Conservation (phyloP, 1,284 basidiomycete species). For the Bondarzewia mesenterica region DNA sequence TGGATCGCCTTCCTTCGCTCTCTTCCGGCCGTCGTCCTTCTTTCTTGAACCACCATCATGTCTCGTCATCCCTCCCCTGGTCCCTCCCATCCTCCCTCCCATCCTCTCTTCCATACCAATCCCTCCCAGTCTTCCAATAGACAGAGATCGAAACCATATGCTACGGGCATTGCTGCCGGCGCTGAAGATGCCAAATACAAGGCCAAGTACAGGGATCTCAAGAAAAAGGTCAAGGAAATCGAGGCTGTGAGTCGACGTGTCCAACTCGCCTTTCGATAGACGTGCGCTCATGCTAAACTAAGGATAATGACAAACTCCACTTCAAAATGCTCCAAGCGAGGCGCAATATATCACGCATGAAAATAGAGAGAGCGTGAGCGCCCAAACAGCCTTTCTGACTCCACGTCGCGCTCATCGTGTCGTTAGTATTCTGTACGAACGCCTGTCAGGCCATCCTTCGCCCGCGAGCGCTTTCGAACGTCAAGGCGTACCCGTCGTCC, state of each 20-base stretch:
- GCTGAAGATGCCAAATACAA: conserved; percentile 87
- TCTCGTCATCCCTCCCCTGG: conserved; percentile 27
- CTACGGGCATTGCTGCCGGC: conserved; percentile 64
- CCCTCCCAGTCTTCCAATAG: conserved; percentile 21
- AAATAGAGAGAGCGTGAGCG: conserved; percentile 83
- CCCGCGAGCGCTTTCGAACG: conserved; percentile 28
- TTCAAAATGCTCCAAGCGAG: conserved; percentile 77
- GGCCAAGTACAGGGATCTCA: conserved; percentile 85
- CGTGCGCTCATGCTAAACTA: conserved; percentile 11
- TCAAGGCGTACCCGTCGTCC: conserved; percentile 11
- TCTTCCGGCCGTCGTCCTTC: not conserved
- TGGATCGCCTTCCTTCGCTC: not conserved
- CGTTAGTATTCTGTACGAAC: conserved; percentile 68
- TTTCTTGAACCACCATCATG: conserved; percentile 19
- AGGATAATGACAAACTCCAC: conserved; percentile 87
- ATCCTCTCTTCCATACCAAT: conserved; percentile 12
- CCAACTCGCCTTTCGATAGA: conserved; percentile 10
- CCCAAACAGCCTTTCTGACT: not conserved
- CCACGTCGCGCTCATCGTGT: conserved; percentile 15
- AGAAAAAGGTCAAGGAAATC: conserved; percentile 83
- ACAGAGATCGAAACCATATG: conserved; percentile 42
- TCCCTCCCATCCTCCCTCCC: conserved; percentile 15
- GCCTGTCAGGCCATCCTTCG: conserved; percentile 55
- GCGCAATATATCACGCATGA: conserved; percentile 81
- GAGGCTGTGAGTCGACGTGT: conserved; percentile 52